These are phyloP conservation scores for Ulota crispa DNA, from an alignment of 225 moss, liverwort and hornwort genomes.

Conservation along the genomic window DNA sequence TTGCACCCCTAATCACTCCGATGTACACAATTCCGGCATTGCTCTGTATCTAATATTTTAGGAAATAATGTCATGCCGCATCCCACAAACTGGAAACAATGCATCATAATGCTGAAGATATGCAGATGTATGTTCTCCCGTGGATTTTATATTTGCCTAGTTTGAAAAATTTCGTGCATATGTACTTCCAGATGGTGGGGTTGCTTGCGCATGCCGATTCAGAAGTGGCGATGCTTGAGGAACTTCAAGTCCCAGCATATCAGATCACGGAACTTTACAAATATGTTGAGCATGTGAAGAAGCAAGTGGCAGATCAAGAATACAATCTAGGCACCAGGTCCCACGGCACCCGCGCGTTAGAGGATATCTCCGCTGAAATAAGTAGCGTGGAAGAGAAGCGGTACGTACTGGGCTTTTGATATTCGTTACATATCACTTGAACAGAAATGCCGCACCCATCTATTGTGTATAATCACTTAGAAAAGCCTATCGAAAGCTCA, in stretches of 20 bases:
- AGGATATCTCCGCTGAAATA: conserved; percentile 65
- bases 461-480: conserved; percentile 3
- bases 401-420: conserved; percentile 43
- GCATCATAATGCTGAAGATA: background rate
- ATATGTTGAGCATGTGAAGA: conserved; percentile 73
- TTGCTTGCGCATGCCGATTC: conserved; percentile 79
- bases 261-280: conserved; percentile 74
- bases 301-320: conserved; percentile 73
- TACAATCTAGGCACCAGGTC: conserved; percentile 67
- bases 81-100: conserved; percentile 17
- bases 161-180: conserved; percentile 25
- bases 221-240: conserved; percentile 70
- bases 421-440: conserved; percentile 12
- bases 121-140: conserved; percentile 3
- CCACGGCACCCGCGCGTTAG: conserved; percentile 58
- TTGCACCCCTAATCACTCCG: background rate
- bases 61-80: conserved; percentile 1
- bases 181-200: conserved; percentile 65
- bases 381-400: conserved; percentile 55
- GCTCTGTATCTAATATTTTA: background rate
- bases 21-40: background rate
- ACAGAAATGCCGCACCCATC: background rate
- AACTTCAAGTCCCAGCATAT: conserved; percentile 73
- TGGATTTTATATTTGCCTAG: conserved; percentile 6
- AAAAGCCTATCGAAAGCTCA: conserved; percentile 10